Evolutionary conservation across 1,284 basidiomycete species (phyloP).

Genomic region (Sporisorium sorghi): DNA sequence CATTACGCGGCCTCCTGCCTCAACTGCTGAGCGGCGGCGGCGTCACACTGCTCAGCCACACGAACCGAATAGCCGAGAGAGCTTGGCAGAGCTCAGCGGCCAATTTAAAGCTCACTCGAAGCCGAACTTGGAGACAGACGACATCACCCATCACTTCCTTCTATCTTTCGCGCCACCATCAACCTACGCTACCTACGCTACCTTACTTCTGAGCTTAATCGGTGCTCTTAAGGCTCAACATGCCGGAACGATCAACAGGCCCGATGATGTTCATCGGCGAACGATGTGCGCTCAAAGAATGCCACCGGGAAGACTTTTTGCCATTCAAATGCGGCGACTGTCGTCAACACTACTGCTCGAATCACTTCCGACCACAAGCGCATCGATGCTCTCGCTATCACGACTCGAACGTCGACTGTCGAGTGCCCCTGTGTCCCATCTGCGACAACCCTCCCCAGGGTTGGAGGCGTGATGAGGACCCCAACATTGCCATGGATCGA

Average conservation of each 20-base stretch:
- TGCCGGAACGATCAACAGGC: conserved; percentile 53
- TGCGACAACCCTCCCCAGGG: conserved; percentile 57
- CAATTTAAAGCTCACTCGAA: conserved; percentile 29
- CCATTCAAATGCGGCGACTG: conserved; percentile 64
- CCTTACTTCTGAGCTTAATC: background rate
- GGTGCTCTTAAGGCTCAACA: background rate
- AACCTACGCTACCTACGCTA: background rate
- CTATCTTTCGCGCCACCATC: background rate
- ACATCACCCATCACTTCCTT: background rate
- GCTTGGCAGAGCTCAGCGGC: conserved; percentile 34
- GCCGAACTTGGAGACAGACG: conserved; percentile 13
- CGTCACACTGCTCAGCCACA: background rate
- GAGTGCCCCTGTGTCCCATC: conserved; percentile 61
- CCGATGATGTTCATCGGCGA: conserved; percentile 65
- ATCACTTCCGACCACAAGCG: conserved; percentile 50
- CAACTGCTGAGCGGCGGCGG: background rate
- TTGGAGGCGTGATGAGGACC: conserved; percentile 62
- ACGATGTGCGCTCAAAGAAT: conserved; percentile 53
- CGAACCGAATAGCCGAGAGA: background rate
- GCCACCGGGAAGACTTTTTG: conserved; percentile 61
- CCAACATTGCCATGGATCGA: conserved; percentile 63
- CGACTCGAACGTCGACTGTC: conserved; percentile 39
- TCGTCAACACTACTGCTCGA: conserved; percentile 52
- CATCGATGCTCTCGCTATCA: conserved; percentile 42
- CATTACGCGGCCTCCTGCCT: conserved; percentile 15